Base-by-base conservation (phyloP, 2,329 filamentous ascomycete species). In the Xylaria sp. region DNA sequence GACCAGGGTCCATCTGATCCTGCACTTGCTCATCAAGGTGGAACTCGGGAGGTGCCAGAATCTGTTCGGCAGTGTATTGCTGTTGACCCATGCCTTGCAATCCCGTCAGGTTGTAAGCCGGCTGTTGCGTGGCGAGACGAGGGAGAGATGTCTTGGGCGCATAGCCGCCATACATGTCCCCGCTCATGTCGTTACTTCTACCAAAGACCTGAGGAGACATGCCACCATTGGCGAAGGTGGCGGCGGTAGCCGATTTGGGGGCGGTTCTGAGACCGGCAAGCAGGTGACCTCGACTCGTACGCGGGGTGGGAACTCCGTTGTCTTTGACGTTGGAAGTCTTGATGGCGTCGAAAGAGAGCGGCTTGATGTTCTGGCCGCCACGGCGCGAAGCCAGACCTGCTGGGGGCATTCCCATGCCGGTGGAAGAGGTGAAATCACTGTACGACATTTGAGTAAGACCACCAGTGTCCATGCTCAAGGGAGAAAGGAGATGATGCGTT, bases 391-490 rank as follows among this genome's bases (percentile, higher is more conserved):
- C 91, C 72, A 96, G 89, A 71, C 92, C 90, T 66, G 89, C 85
- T 63, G 85, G 81, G 56, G 92, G 89, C 78, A 91, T 85, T 71
- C 87, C 85, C 69, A 96, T 81, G 69, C 85, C 87, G 75, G 84
- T 84, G 73, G 84, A 80, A 75, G 88, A 81, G 74, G 83, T 79
- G 75, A 90, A 90, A 76, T 87, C 84, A 81, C 87, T 90, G 82
- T 91, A 93, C 80, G 91, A 90, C 93, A 97, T 97, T 84, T 95
- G 92, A 94, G 92, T 89, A 82, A 96, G 91, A 94, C 92, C 91
- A 84, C 93, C 93, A 85, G 93, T 88, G 93, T 96, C 89, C 88
- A 95, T 68, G 76, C 78, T 82, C 79, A 78, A 72, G 68, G 57
- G 63, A 52, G 55, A 53, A 53, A 57, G 63, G 59, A 63, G 61